Evolutionary conservation across 169 alveolate species (phyloP).

Genomic region (Plasmodium gaboni): DNA sequence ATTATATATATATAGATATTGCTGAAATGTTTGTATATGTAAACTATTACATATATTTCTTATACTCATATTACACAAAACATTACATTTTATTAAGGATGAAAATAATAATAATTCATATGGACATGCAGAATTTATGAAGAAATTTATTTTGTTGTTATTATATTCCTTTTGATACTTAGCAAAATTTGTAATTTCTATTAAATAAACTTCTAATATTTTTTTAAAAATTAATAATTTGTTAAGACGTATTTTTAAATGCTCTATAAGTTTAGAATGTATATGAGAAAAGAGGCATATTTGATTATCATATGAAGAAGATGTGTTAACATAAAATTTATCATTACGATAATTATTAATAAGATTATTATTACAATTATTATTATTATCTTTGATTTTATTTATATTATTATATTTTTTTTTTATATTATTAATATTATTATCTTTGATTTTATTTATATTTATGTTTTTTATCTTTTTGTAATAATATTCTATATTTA

Average conservation of each 20-base stretch:
- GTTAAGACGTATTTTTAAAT: constrained; percentile 17
- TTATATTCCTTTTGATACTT: constrained; percentile 48
- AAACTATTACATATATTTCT: constrained; percentile 44
- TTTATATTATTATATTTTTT: no score
- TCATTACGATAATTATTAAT: no score
- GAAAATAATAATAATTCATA: constrained; percentile 63
- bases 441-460: not conserved
- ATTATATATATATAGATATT: constrained; percentile 18
- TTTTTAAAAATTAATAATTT: constrained; percentile 53
- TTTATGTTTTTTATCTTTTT: constrained; percentile 36
- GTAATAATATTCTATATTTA: constrained; percentile 35
- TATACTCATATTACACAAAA: constrained; percentile 38
- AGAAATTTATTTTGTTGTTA: constrained; percentile 15
- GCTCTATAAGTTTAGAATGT: constrained; percentile 3
- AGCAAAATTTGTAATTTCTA: constrained; percentile 39
- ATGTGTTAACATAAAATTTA: no score
- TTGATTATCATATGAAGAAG: constrained; percentile 1
- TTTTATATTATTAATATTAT: no score
- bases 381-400: no score
- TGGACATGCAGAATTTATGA: constrained; percentile 38
- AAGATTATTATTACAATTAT: no score
- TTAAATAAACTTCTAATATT: constrained; percentile 61
- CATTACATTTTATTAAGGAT: constrained; percentile 33
- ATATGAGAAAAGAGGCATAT: constrained; percentile 1
- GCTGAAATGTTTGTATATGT: constrained; percentile 10